These are phyloP conservation scores for Entamoeba histolytica DNA, from an alignment of 208 protist species.

Conservation along the genomic window DNA sequence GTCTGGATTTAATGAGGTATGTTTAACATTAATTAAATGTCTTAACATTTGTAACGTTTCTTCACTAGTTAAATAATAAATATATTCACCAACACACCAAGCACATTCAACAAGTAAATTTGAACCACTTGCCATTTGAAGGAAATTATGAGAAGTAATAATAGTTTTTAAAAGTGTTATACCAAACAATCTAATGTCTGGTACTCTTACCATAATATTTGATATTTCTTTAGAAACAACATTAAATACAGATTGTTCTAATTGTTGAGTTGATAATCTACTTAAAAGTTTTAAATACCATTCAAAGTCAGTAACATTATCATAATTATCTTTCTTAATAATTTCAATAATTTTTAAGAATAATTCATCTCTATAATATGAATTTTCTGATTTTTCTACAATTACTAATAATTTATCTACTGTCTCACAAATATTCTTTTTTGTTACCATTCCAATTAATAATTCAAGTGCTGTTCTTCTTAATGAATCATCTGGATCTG, in stretches of 20 bases:
- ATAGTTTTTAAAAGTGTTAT: neutral
- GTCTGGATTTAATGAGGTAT: neutral
- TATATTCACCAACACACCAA: conserved; percentile 70
- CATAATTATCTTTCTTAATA: conserved; percentile 52
- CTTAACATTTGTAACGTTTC: neutral
- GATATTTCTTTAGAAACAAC: conserved; percentile 61
- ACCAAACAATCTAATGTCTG: conserved; percentile 45
- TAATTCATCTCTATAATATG: conserved; percentile 59
- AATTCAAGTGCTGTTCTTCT: conserved; percentile 65
- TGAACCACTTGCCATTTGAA: neutral
- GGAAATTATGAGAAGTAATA: neutral
- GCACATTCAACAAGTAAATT: conserved; percentile 55
- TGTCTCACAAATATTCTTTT: conserved; percentile 59
- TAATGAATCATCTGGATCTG: conserved; percentile 80
- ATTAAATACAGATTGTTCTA: conserved; percentile 14
- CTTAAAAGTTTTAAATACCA: conserved; percentile 63
- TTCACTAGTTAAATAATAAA: conserved; percentile 10
- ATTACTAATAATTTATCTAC: conserved; percentile 36
- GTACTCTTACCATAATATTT: conserved; percentile 67
- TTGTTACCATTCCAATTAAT: conserved; percentile 58
- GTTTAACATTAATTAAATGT: neutral
- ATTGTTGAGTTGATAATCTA: neutral
- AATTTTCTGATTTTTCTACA: conserved; percentile 31
- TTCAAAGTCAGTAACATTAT: conserved; percentile 73
- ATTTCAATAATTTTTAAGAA: conserved; percentile 56